These are phyloP conservation scores for Russula virescens DNA, from an alignment of 768 basidiomycete species.

Conservation along the genomic window DNA sequence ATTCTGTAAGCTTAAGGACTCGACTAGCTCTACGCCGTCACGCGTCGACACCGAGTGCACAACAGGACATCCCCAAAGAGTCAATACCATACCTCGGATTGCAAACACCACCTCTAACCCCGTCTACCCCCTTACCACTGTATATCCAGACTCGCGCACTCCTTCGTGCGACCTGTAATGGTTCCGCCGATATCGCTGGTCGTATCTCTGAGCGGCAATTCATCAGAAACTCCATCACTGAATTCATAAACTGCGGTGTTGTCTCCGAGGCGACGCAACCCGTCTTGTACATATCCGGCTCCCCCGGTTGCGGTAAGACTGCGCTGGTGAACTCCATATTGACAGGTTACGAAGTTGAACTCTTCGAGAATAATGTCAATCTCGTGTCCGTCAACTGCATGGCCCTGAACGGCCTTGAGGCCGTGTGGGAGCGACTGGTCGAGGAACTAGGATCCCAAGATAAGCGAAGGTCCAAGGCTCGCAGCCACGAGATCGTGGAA, in stretches of 20 bases:
- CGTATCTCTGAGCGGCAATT: slow-evolving; percentile 56
- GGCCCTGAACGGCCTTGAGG: slow-evolving; percentile 60
- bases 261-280: slow-evolving; percentile 31
- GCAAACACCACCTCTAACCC: slow-evolving; percentile 58
- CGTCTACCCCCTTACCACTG: slow-evolving; percentile 43
- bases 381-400: slow-evolving; percentile 73
- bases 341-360: slow-evolving; percentile 32
- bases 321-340: slow-evolving; percentile 72
- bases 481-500: slow-evolving; percentile 36
- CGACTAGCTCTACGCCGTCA: slow-evolving; percentile 40
- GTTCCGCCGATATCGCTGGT: slow-evolving; percentile 52
- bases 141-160: slow-evolving; percentile 60
- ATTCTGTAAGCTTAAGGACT: slow-evolving; percentile 16
- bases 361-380: slow-evolving; percentile 37
- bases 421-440: slow-evolving; percentile 62
- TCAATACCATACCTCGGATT: slow-evolving; percentile 41
- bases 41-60: slow-evolving; percentile 43
- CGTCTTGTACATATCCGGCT: slow-evolving; percentile 83
- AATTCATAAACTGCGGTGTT: slow-evolving; percentile 39
- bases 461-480: slow-evolving; percentile 41
- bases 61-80: slow-evolving; percentile 40
- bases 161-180: slow-evolving; percentile 66
- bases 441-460: slow-evolving; percentile 44
- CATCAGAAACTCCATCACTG: slow-evolving; percentile 54
- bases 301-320: slow-evolving; percentile 91